Evolutionary conservation across 352 stramenopile genomes (phyloP).

Genomic region (Phytophthora gonapodyides): DNA sequence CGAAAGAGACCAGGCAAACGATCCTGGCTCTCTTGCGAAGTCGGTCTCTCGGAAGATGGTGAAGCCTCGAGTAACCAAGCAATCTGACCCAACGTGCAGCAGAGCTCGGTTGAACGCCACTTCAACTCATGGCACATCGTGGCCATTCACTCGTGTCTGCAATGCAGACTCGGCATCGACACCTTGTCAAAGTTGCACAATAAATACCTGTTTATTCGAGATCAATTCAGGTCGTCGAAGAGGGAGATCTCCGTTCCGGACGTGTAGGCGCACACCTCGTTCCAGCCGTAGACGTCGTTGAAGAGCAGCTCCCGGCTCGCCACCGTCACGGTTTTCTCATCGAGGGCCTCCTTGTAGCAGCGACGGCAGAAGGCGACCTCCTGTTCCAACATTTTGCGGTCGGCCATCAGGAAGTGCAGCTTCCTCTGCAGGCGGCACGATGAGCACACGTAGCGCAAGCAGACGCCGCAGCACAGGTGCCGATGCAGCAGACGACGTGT

Average conservation of each 20-base stretch:
- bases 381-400: slow-evolving; percentile 33
- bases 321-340: slow-evolving; percentile 19
- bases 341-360: slow-evolving; percentile 26
- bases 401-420: slow-evolving; percentile 31
- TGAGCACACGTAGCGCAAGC: slow-evolving; percentile 26
- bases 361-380: slow-evolving; percentile 25
- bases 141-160: no score
- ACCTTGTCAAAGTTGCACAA: slow-evolving; percentile 11
- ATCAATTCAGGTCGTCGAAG: slow-evolving; percentile 33
- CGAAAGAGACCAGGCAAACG: slow-evolving; percentile 20
- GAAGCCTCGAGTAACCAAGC: slow-evolving; percentile 1
- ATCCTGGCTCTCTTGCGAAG: slow-evolving; percentile 12
- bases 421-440: slow-evolving; percentile 31
- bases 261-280: slow-evolving; percentile 25
- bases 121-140: slow-evolving; percentile 7
- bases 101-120: background rate
- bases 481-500: slow-evolving; percentile 20
- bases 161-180: no score
- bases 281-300: slow-evolving; percentile 36
- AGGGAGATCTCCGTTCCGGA: slow-evolving; percentile 36
- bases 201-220: background rate
- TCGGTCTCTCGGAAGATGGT: background rate
- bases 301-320: slow-evolving; percentile 28
- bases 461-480: slow-evolving; percentile 29
- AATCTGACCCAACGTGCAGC: slow-evolving; percentile 1